A percentile compares a stretch with the other conserved stretches of the same genome.
These are phyloP conservation scores for Smithsoniella earleae DNA, from an alignment of 163 green algal genomes.

Conservation along the genomic window DNA sequence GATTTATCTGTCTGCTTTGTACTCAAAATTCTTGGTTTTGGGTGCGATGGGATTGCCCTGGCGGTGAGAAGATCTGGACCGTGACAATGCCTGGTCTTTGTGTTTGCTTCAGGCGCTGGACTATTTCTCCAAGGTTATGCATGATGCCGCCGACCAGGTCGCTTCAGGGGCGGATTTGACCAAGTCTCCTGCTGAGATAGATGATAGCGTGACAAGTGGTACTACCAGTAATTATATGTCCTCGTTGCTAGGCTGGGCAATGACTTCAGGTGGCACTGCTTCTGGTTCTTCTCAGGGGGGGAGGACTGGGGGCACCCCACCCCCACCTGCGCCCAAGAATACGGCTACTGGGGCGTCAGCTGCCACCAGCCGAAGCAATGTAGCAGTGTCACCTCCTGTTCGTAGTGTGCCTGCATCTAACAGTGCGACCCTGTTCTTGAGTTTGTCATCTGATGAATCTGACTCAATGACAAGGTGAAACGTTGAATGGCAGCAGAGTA, in stretches of 20 bases:
- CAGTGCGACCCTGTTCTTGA: background rate
- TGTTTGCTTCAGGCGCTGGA: slow-evolving; percentile 15
- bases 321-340: background rate
- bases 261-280: background rate
- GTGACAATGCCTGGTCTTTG: no score
- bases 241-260: slow-evolving; percentile 6
- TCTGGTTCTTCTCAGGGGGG: background rate
- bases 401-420: no score
- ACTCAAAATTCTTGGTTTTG: no score
- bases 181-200: background rate
- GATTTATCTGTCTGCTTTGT: no score
- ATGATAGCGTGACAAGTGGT: background rate
- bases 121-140: slow-evolving; percentile 4
- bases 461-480: background rate
- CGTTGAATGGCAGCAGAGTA: background rate
- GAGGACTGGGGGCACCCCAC: no score
- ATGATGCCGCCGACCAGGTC: background rate
- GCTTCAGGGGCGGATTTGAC: background rate
- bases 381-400: background rate
- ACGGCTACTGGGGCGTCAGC: background rate
- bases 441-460: background rate
- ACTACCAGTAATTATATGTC: background rate
- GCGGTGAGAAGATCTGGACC: no score
- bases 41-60: no score
- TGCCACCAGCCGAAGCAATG: background rate